Evolutionary conservation across 2,329 filamentous ascomycete species (phyloP), one percentile per base, ranked within the genome.

Genomic region (Scorias spongiosa): DNA sequence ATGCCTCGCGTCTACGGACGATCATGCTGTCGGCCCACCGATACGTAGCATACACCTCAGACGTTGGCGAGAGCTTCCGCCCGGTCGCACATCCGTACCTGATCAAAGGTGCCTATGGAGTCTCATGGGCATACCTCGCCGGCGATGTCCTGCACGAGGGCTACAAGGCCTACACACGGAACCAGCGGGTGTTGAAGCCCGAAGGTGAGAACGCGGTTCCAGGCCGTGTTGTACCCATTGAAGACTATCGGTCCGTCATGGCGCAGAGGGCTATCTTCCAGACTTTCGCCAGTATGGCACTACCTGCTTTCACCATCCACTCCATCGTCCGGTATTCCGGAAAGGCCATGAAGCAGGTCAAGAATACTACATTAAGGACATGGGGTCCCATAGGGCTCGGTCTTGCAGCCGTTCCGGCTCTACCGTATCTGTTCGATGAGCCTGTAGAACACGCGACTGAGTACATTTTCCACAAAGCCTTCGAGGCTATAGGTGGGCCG

Each of bases 1-100:
- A 98, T 66, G 85, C 86, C 40, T 78, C 80, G 47, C 80, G 91
- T 20, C 47, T 63, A 12, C 54, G 59, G 36, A 63, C 60, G 7
- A 84, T 96, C 52, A 78, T 98, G 57, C 70, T 88, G 53, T 86
- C 84, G 12, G 88, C 88, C 3, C 91, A 96, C 58, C 81, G 91
- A 57, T 98, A 98, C 58, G 87, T 98, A 41, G 91, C 91, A 45
- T 98, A 98, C 63, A 96, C 91, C 0, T 88, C 48, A 15, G 89
- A 96, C 57, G 89, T 98, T 50, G 91, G 91, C 60, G 91, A 98
- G 64, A 93, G 84, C 0, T 98, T 98, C 66, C 78, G 91, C 2
- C 91, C 91, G 0, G 75, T 98, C 34, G 88, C 89, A 3, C 88
- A 95, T 59, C 89, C 87, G 0, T 79, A 73, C 55, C 66, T 93